These are phyloP conservation scores for Orobanche coerulescens DNA, from an alignment of 257 asterid genomes.

Conservation along the genomic window DNA sequence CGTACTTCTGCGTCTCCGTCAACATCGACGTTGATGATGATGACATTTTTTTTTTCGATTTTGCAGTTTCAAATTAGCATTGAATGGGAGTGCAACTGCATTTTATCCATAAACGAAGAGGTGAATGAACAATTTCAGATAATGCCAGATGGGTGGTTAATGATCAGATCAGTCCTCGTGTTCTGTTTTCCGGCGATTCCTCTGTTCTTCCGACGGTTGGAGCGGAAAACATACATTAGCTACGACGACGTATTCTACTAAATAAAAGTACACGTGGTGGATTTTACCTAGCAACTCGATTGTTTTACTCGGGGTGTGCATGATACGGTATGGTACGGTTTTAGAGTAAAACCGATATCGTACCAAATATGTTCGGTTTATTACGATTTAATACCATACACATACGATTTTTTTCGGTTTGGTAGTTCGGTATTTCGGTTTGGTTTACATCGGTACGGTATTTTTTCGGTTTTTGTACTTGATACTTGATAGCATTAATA, in stretches of 20 bases:
- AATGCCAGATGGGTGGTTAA: slow-evolving; percentile 11
- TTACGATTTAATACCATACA: no score
- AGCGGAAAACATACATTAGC: not conserved
- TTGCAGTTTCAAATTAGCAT: slow-evolving; percentile 28
- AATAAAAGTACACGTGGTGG: not conserved
- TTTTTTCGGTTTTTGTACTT: no score
- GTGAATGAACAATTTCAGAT: not conserved
- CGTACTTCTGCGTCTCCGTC: slow-evolving; percentile 58
- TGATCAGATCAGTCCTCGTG: slow-evolving; percentile 15
- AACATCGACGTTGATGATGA: slow-evolving; percentile 43
- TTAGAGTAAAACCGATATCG: no score
- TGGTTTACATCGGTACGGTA: no score
- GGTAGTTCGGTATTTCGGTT: no score
- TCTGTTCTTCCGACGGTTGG: not conserved
- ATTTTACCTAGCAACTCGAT: no score
- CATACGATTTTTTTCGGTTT: no score
- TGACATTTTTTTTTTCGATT: slow-evolving; percentile 16
- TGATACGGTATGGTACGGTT: no score
- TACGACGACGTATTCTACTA: slow-evolving; percentile 18
- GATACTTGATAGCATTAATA: no score
- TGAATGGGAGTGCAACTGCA: not conserved
- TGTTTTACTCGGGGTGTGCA: no score
- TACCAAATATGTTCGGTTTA: no score
- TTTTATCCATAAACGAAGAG: not conserved
- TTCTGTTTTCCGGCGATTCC: not conserved